Conservation (phyloP, 768 basidiomycete species). For the Ramaria sp. region DNA sequence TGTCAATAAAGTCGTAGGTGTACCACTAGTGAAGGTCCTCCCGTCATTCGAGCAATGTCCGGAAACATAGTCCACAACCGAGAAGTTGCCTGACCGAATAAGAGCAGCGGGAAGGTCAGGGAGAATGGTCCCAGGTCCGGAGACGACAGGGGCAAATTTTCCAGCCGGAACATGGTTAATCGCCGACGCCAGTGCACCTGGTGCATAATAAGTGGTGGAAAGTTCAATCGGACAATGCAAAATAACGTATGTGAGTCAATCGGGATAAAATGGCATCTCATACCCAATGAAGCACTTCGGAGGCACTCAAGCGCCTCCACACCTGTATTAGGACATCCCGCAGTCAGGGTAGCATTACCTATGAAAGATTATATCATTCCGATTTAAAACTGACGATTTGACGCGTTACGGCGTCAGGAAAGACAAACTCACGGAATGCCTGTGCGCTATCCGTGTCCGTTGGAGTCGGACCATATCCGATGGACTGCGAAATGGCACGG, state of each 20-base stretch:
- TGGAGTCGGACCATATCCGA: conserved; percentile 29
- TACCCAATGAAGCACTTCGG: conserved; percentile 26
- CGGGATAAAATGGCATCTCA: background rate
- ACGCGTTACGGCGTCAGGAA: background rate
- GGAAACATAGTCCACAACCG: conserved; percentile 24
- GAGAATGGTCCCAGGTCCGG: conserved; percentile 12
- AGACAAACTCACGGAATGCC: conserved; percentile 22
- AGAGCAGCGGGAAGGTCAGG: conserved; percentile 27
- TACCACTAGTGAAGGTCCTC: conserved; percentile 28
- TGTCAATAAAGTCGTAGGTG: conserved; percentile 26
- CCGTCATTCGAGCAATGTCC: conserved; percentile 35
- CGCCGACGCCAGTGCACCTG: conserved; percentile 26
- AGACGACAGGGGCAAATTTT: conserved; percentile 14
- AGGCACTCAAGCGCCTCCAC: conserved; percentile 24
- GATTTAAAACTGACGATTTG: too few species aligned
- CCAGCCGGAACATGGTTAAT: conserved; percentile 26
- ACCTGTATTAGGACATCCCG: conserved; percentile 19
- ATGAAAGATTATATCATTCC: too few species aligned
- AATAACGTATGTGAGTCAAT: background rate
- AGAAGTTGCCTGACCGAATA: conserved; percentile 23
- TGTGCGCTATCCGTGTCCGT: conserved; percentile 20
- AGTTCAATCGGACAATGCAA: background rate
- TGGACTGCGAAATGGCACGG: conserved; percentile 31
- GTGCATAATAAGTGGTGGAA: background rate
- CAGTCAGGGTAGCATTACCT: conserved; percentile 20